Evolutionary conservation across 2,329 filamentous ascomycete genomes (phyloP).

Genomic region (Penicillium palitans): DNA sequence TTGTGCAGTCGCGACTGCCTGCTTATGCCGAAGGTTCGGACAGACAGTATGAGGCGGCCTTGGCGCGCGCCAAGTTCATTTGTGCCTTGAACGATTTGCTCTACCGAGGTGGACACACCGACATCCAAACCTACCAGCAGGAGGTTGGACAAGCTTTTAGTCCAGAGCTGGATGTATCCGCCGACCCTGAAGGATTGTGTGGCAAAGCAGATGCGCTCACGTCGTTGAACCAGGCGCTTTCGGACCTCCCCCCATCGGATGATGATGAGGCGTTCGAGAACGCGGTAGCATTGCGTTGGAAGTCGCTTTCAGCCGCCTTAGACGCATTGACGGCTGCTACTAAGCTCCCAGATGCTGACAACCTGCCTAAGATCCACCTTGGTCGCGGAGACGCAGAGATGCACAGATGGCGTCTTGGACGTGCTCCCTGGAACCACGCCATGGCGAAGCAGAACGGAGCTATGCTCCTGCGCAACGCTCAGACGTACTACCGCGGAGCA

Average conservation of each 20-base stretch:
- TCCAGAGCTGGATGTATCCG: conserved; percentile 41
- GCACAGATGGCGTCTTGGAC: conserved; percentile 53
- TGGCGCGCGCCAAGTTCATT: conserved; percentile 59
- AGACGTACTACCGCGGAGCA: conserved; percentile 59
- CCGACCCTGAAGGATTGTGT: conserved; percentile 52
- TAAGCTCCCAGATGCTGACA: conserved; percentile 52
- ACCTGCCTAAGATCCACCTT: conserved; percentile 55
- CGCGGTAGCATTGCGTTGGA: conserved; percentile 50
- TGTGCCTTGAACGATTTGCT: conserved; percentile 58
- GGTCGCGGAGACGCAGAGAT: conserved; percentile 58
- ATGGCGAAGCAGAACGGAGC: conserved; percentile 47
- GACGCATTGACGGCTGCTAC: conserved; percentile 52
- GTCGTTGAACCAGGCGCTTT: conserved; percentile 53
- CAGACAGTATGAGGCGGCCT: conserved; percentile 52
- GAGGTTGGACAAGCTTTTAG: conserved; percentile 46
- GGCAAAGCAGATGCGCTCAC: conserved; percentile 59
- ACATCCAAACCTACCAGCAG: conserved; percentile 54
- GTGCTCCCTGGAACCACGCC: conserved; percentile 45
- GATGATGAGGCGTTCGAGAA: conserved; percentile 33
- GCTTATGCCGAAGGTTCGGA: conserved; percentile 51
- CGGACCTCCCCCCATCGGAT: conserved; percentile 33
- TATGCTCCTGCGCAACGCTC: conserved; percentile 56
- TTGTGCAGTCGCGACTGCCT: conserved; percentile 56
- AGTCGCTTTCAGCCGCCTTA: conserved; percentile 53
- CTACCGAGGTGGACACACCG: conserved; percentile 54